Evolutionary conservation across 1,284 basidiomycete genomes (phyloP), one percentile per base, ranked within the genome.

Genomic region (Exobasidium rhododendri): DNA sequence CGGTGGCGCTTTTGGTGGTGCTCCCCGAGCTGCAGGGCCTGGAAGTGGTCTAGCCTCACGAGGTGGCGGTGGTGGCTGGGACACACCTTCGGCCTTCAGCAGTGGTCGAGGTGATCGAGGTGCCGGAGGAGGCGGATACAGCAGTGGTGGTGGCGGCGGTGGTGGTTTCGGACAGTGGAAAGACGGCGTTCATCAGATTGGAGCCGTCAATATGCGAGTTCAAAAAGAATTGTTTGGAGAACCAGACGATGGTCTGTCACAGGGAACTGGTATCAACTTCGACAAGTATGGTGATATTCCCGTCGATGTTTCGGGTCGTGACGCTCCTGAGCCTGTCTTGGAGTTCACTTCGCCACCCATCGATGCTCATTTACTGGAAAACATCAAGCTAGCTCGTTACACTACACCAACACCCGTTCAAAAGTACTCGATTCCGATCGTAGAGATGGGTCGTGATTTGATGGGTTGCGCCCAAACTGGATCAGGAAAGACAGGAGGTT

Each of bases 391-490:
- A 81, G 90, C 96, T 79, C 91, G 87, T 82, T 98, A 98, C 85
- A 88, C 87, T 67, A 92, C 88, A 58, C 94, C 94, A 22, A 99
- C 94, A 57, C 94, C 94, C 28, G 96, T 98, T 69, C 96, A 99
- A 86, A 98, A 98, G 85, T 97, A 97, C 83, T 98, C 96, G 73
- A 91, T 99, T 78, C 96, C 94, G 80, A 98, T 98, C 78, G 92
- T 99, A 73, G 91, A 91, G 67, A 86, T 84, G 70, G 87, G 83
- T 58, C 84, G 94, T 81, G 94, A 98, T 83, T 85, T 98, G 81
- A 98, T 98, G 94, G 94, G 94, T 71, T 97, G 94, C 83, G 94
- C 94, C 78, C 94, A 94, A 89, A 99, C 96, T 74, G 94, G 94
- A 84, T 98, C 96, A 80, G 94, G 94, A 70, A 98, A 98, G 85